A percentile compares a stretch with the other conserved stretches of the same genome.
Conservation (phyloP, 768 basidiomycete genomes). For the Lactarius sanguifluus region DNA sequence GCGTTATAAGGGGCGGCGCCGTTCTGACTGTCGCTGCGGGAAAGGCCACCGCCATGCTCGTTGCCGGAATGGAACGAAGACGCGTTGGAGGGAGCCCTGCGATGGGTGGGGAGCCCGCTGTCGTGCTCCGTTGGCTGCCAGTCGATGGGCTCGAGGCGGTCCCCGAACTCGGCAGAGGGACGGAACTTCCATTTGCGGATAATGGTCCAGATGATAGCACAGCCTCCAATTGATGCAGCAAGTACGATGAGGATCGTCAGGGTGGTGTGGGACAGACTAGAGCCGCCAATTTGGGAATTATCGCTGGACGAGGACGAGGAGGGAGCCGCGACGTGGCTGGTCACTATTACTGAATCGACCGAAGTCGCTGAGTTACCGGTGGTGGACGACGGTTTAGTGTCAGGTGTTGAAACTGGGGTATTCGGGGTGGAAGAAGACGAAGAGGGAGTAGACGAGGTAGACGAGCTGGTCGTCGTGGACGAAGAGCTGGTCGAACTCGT, state of each 20-base stretch:
- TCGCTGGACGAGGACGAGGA: conserved; percentile 33
- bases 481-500: conserved; percentile 36
- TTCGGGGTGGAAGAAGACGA: conserved; percentile 6
- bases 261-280: conserved; percentile 45
- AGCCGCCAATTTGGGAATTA: conserved; percentile 39
- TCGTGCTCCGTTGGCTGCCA: conserved; percentile 70
- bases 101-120: conserved; percentile 45
- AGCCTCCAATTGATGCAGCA: conserved; percentile 63
- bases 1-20: conserved; percentile 36
- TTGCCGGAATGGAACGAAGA: conserved; percentile 68
- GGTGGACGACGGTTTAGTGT: conserved; percentile 31
- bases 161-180: conserved; percentile 76
- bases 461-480: conserved; percentile 19
- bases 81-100: conserved; percentile 56
- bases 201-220: conserved; percentile 80
- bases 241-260: conserved; percentile 67
- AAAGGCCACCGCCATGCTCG: conserved; percentile 27
- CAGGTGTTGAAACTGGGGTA: conserved; percentile 32
- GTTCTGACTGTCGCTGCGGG: conserved; percentile 27
- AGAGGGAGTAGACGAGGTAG: conserved; percentile 25
- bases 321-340: conserved; percentile 30
- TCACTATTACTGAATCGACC: conserved; percentile 32
- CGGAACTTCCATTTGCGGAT: conserved; percentile 92
- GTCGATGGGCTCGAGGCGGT: conserved; percentile 84
- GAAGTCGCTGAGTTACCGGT: conserved; percentile 9